phyloP scores from a whole-genome alignment of 345 rosid species.

The Eutrema japonicum region DNA sequence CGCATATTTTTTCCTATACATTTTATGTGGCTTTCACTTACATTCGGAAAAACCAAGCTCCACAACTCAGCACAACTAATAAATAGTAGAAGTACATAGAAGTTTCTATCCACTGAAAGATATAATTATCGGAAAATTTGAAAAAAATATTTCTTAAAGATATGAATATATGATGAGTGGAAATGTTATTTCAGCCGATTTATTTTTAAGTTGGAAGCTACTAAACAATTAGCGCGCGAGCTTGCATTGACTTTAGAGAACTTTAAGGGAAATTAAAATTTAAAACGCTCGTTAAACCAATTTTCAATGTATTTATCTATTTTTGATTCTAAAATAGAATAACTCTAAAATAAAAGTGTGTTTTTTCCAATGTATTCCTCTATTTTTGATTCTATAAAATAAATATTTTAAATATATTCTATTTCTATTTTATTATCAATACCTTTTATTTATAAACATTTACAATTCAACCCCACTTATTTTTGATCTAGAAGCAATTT shows the following conservation, averaged over 20 bases:
- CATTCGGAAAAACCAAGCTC: neutral
- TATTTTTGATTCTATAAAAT: too few species aligned
- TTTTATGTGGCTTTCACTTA: too few species aligned
- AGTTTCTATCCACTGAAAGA: neutral
- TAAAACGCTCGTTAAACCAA: neutral
- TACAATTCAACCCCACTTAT: too few species aligned
- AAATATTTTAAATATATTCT: too few species aligned
- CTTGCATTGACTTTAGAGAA: constrained; percentile 8
- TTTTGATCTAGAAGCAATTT: too few species aligned
- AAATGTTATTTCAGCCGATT: neutral
- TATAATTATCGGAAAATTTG: neutral
- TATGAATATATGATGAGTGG: neutral
- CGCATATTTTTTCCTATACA: too few species aligned
- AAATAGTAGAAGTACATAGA: neutral
- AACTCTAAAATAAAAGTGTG: too few species aligned
- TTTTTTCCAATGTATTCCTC: too few species aligned
- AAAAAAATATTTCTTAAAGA: neutral
- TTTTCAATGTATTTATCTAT: too few species aligned
- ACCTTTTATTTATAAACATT: too few species aligned
- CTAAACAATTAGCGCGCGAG: neutral
- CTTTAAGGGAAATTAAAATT: neutral
- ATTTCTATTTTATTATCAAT: too few species aligned
- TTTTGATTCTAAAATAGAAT: too few species aligned
- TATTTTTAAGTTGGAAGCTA: neutral
- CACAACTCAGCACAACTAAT: neutral